These are phyloP conservation scores for Claviceps quebecensis DNA, from an alignment of 2,329 filamentous ascomycete genomes.

Conservation along the genomic window DNA sequence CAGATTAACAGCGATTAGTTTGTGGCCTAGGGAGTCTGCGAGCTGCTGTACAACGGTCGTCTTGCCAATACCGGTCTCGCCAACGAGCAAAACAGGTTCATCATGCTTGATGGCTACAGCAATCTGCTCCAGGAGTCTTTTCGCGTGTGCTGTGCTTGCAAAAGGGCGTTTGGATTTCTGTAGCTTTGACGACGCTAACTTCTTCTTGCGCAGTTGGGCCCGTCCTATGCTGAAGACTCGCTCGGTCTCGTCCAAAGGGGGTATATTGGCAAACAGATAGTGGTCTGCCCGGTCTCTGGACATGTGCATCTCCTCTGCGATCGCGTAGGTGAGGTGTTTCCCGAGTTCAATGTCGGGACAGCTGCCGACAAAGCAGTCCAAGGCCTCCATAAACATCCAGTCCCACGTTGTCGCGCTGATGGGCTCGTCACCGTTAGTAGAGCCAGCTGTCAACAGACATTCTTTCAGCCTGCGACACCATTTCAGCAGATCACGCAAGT, in stretches of 20 bases:
- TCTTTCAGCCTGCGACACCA: slow-evolving; percentile 69
- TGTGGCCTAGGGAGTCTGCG: slow-evolving; percentile 69
- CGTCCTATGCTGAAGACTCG: slow-evolving; percentile 50
- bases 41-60: slow-evolving; percentile 92
- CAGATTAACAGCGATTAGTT: slow-evolving; percentile 83
- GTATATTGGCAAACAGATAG: slow-evolving; percentile 59
- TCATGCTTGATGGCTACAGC: slow-evolving; percentile 65
- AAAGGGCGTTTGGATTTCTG: slow-evolving; percentile 53
- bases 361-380: slow-evolving; percentile 83
- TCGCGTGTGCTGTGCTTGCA: slow-evolving; percentile 75
- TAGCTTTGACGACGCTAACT: slow-evolving; percentile 31
- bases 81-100: slow-evolving; percentile 91
- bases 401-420: slow-evolving; percentile 60
- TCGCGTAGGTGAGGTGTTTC: slow-evolving; percentile 46
- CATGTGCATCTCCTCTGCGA: slow-evolving; percentile 79
- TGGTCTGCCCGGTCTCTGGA: slow-evolving; percentile 70
- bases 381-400: slow-evolving; percentile 82
- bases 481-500: slow-evolving; percentile 72
- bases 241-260: slow-evolving; percentile 50
- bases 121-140: slow-evolving; percentile 76
- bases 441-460: slow-evolving; percentile 46
- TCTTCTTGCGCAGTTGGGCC: slow-evolving; percentile 45
- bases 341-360: slow-evolving; percentile 52
- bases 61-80: slow-evolving; percentile 96
- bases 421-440: slow-evolving; percentile 53